Evolutionary conservation across 1,284 basidiomycete genomes (phyloP), one percentile per base, ranked within the genome.

Genomic region (Cryptococcus depauperatus): DNA sequence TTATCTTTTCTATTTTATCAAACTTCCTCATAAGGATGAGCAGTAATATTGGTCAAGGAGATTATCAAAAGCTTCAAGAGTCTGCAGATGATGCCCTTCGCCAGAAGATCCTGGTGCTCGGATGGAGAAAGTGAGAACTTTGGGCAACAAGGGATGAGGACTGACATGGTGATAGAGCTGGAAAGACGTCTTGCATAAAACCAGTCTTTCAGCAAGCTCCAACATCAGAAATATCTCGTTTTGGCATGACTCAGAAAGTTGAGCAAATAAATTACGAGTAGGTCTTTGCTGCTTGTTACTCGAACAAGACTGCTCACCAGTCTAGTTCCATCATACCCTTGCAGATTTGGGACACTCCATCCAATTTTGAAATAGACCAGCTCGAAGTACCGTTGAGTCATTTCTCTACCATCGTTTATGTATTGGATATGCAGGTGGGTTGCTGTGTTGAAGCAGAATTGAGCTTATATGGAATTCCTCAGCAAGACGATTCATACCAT

Each of bases 321-420:
- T 18, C 10, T 62, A 93, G 91, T 68, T 85, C 89, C 30, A 83
- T 96, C 53, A 82, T 95, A 47, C 86, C 87, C 1, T 79, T 97
- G 21, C 86, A 96, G 65, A 81, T 97, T 62, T 96, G 90, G 88
- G 92, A 97, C 64, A 87, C 87, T 52, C 93, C 93, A 0, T 86
- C 87, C 23, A 86, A 83, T 47, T 79, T 82, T 43, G 82, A 86
- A 4, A 76, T 83, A 3, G 83, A 88, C 23, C 79, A 80, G 16
- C 76, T 90, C 19, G 83, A 82, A 16, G 77, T 77, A 2, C 78
- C 84, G 1, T 74, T 91, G 21, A 77, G 79, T 34, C 76, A 83
- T 26, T 89, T 91, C 60, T 77, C 84, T 1, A 81, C 82, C 0
- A 76, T 97, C 54, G 81, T 97, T 29, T 98, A 92, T 61, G 90